Base-by-base conservation (phyloP, 805 yeast genomes). In the Suhomyces sp. region DNA sequence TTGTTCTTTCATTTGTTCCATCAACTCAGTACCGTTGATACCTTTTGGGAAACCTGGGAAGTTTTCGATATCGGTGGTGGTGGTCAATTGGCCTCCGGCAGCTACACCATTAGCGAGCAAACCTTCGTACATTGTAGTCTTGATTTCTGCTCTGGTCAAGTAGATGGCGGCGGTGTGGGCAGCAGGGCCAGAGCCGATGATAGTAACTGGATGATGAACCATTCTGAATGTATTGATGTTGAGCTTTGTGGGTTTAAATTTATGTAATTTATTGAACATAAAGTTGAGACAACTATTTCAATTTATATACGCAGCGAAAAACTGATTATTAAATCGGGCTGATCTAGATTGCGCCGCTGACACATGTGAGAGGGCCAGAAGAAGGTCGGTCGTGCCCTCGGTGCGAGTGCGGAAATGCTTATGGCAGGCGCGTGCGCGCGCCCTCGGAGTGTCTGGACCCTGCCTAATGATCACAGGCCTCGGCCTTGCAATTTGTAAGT, bases 161-260 rank as follows among this genome's bases (percentile, higher is more conserved):
- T 94, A 94, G 71, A 94, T 90, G 60, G 99, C 99, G 49, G 99
- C 99, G 44, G 99, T 94, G 81, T 94, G 97, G 52, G 97, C 99
- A 53, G 99, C 99, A 53, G 99, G 99, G 63, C 99, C 99, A 51
- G 97, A 92, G 45, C 99, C 98, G 56, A 90, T 85, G 65, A 90
- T 87, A 31, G 94, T 88, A 56, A 88, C 96, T 78, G 79, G 83
- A 76, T 89, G 84, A 71, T 88, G 96, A 65, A 82, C 87, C 92
- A 87, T 87, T 82, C 80, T 83, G 31, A 15, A 22, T 15, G 31
- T 46, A 52, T 53, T 31, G 49, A 38, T 22, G 48, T 6, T 9
- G 24, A n/a, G 36, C 40, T 26, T 24, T 15, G 27, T 44, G 9
- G n/a, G 26, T 47, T 13, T 47, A 17, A 23, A 47, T 35, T 35